Evolutionary conservation across 1,139 yeast genomes (phyloP), one percentile per base, ranked within the genome.

Genomic region (Geotrichum europaeum): DNA sequence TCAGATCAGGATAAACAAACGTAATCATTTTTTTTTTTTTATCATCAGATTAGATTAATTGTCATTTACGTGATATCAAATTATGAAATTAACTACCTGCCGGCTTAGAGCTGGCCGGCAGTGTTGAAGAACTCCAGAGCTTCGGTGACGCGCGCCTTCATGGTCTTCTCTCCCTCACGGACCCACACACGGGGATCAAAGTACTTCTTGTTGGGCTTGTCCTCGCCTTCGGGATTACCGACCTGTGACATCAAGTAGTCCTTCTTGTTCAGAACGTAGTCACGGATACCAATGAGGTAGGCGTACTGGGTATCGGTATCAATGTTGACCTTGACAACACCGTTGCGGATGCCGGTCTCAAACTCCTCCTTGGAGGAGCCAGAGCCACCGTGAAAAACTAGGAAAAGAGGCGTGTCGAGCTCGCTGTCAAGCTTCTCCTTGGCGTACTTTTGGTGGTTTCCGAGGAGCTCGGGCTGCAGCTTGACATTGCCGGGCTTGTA

Each of bases 161-260:
- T 92, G 77, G 98, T 90, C 92, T 91, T 90, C 84, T 94, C 99
- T 84, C 99, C 99, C 81, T 92, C 98, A 84, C 98, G 91, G 70
- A 94, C 97, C 99, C 99, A 94, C 79, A 92, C 98, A 86, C 99
- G 94, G 81, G 99, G 99, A 82, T 94, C 99, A 77, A 90, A 94
- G 90, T 80, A 91, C 83, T 91, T 92, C 91, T 92, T 92, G 75
- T 76, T 75, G 82, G 99, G 99, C 84, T 90, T 89, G 82, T 94
- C 98, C 61, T 81, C 95, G 78, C 98, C 99, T 36, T 94, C 97
- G 80, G 99, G 99, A 95, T 94, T 94, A 81, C 99, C 99, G 74
- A 94, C 96, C 79, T 81, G 89, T 62, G 88, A 68, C 81, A 83
- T 72, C 72, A 94, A 78, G 86, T 94, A 94, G 78, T 92, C 99